These are phyloP conservation scores for Colletotrichum somersetense DNA, from an alignment of 2,329 filamentous ascomycete species.

Conservation along the genomic window DNA sequence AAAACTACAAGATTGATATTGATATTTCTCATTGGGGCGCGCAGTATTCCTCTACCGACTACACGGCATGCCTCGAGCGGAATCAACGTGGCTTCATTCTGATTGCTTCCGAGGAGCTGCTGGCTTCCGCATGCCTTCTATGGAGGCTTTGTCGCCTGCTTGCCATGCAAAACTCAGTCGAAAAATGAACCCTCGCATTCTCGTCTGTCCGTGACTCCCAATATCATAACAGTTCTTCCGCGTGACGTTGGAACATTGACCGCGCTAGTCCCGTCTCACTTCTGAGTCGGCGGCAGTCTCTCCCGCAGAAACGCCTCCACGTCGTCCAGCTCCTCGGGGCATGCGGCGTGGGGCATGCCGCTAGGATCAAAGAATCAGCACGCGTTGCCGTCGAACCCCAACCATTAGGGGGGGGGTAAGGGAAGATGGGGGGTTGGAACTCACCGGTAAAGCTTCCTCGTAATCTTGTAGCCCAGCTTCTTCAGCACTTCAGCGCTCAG, in stretches of 20 bases:
- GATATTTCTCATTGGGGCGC: no score
- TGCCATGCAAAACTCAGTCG: not conserved
- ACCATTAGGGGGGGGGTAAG: not conserved
- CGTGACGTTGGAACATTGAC: no score
- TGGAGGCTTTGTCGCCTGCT: not conserved
- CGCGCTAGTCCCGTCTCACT: not conserved
- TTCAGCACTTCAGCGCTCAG: slow-evolving; percentile 76
- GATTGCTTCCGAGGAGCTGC: no score
- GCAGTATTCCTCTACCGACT: not conserved
- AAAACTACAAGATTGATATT: not conserved
- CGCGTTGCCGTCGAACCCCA: not conserved
- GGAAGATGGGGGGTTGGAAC: not conserved
- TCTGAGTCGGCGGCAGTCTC: slow-evolving; percentile 58
- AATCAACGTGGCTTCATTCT: not conserved
- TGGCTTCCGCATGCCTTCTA: not conserved
- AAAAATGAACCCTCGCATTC: no score
- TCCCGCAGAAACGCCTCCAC: slow-evolving; percentile 72
- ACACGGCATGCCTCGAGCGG: not conserved
- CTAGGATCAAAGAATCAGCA: slow-evolving; percentile 55
- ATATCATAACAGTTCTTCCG: not conserved
- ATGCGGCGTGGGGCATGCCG: slow-evolving; percentile 81
- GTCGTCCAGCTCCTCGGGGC: slow-evolving; percentile 83
- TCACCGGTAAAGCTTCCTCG: slow-evolving; percentile 81
- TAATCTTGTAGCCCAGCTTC: slow-evolving; percentile 77
- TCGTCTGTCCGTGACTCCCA: not conserved